Conservation (phyloP, 768 basidiomycete species). For the Kwoniella newhampshirensis region DNA sequence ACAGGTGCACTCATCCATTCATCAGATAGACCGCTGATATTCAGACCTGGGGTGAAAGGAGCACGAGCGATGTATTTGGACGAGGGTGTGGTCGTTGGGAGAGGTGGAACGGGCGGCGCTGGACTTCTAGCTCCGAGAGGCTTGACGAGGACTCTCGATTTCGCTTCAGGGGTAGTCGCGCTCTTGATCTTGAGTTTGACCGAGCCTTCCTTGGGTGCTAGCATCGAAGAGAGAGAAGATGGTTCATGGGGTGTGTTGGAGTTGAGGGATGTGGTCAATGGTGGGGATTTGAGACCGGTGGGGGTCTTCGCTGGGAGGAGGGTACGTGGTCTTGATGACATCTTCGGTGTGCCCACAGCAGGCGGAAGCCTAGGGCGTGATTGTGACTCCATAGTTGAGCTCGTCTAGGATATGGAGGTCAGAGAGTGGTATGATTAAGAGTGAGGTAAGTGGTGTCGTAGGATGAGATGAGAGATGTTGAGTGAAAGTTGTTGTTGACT, state of each 20-base stretch:
- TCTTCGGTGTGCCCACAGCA: slow-evolving; percentile 8
- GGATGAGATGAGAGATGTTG: slow-evolving; percentile 3
- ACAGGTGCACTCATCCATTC: slow-evolving; percentile 14
- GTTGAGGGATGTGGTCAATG: slow-evolving; percentile 27
- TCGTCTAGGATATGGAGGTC: not conserved
- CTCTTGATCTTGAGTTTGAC: slow-evolving; percentile 43
- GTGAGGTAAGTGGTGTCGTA: not conserved
- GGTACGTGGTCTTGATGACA: slow-evolving; percentile 12
- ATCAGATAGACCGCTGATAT: slow-evolving; percentile 1
- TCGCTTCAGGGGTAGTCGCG: slow-evolving; percentile 44
- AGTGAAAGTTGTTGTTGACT: slow-evolving; percentile 6
- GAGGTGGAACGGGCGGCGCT: not conserved
- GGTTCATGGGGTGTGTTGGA: slow-evolving; percentile 15
- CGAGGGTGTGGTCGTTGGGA: slow-evolving; percentile 4
- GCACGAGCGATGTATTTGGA: slow-evolving; percentile 1
- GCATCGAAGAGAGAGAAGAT: slow-evolving; percentile 4
- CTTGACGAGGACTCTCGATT: slow-evolving; percentile 29
- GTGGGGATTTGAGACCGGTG: slow-evolving; percentile 23
- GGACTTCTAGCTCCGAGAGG: slow-evolving; percentile 15
- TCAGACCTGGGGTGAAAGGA: slow-evolving; percentile 22
- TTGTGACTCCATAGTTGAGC: slow-evolving; percentile 9
- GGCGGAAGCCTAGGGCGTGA: slow-evolving; percentile 13
- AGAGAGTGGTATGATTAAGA: not conserved
- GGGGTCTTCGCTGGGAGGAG: slow-evolving; percentile 19
- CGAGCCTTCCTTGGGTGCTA: slow-evolving; percentile 29